phyloP scores from a whole-genome alignment of 192 early-diverging fungal genomes.

The Linnemannia elongata region DNA sequence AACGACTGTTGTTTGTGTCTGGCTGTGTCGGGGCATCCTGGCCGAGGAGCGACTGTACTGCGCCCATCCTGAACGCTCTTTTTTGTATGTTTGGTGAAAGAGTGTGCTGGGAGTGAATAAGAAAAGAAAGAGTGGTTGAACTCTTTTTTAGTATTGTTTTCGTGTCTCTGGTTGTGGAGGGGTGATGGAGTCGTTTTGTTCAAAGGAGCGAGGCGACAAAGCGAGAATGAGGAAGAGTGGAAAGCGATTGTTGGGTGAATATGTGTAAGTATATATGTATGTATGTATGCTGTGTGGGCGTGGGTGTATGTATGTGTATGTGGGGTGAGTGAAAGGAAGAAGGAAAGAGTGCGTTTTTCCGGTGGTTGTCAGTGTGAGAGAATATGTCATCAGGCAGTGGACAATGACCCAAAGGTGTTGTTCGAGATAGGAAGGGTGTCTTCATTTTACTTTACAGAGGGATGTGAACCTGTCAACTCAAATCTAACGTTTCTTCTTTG shows the following conservation, averaged over 20 bases:
- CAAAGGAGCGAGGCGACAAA: background rate
- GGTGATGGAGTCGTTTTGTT: background rate
- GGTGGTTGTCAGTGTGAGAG: too few relatives aligned
- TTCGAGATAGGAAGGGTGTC: too few relatives aligned
- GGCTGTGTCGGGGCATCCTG: background rate
- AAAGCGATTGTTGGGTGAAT: background rate
- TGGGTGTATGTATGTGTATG: too few relatives aligned
- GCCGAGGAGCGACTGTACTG: slow-evolving; percentile 14
- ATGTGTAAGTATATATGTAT: background rate
- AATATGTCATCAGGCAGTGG: too few relatives aligned
- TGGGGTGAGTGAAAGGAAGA: too few relatives aligned
- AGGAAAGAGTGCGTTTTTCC: too few relatives aligned
- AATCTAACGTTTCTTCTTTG: background rate
- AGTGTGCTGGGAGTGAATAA: background rate
- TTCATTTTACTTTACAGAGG: too few relatives aligned
- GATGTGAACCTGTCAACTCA: background rate
- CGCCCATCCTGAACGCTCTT: slow-evolving; percentile 11
- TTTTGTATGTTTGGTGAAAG: background rate
- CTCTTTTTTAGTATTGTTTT: background rate
- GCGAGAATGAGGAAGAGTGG: background rate
- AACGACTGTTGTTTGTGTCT: background rate
- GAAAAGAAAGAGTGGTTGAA: background rate
- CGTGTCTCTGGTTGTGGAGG: background rate
- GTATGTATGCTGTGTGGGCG: background rate
- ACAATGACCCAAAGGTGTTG: too few relatives aligned